Evolutionary conservation across 2,329 filamentous ascomycete species (phyloP), one percentile per base, ranked within the genome.

Genomic region (Xylariomycetidae sp.): DNA sequence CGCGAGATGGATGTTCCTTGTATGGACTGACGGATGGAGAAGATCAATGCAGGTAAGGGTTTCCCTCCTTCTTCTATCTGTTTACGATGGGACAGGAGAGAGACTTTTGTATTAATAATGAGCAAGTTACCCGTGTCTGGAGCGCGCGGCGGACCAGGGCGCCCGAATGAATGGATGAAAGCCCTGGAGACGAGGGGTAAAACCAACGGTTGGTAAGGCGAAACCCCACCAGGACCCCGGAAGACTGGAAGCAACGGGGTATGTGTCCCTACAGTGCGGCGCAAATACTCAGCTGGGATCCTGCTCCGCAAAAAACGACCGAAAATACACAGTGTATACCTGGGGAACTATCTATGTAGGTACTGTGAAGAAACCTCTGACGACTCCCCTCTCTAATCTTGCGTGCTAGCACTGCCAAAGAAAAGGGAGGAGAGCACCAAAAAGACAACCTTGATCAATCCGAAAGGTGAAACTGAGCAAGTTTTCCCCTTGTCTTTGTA

Each of bases 261-360:
- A n/a, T n/a, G n/a, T n/a, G n/a, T n/a, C n/a, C n/a, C n/a, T 13
- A 49, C 50, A 46, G 47, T 51, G 47, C 27, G 47, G 47, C 47
- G 50, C 45, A 50, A n/a, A n/a, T n/a, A n/a, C n/a, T n/a, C n/a
- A n/a, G n/a, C n/a, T n/a, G n/a, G n/a, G n/a, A n/a, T n/a, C n/a
- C n/a, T n/a, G n/a, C n/a, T n/a, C n/a, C n/a, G n/a, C n/a, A n/a
- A n/a, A n/a, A n/a, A n/a, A n/a, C n/a, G n/a, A n/a, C n/a, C n/a
- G n/a, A n/a, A n/a, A n/a, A n/a, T 16, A 7, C 18, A 35, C 28
- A 36, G 32, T 14, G 23, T 41, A 30, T 8, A 6, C 22, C 9
- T 25, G 11, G 23, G 10, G 14, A 16, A 23, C 11, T 25, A 22
- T 30, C 14, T 14, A 9, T 31, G 27, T 34, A 28, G 13, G 23